phyloP scores from a whole-genome alignment of 139 green algal genomes.

The Dunaliella primolecta region DNA sequence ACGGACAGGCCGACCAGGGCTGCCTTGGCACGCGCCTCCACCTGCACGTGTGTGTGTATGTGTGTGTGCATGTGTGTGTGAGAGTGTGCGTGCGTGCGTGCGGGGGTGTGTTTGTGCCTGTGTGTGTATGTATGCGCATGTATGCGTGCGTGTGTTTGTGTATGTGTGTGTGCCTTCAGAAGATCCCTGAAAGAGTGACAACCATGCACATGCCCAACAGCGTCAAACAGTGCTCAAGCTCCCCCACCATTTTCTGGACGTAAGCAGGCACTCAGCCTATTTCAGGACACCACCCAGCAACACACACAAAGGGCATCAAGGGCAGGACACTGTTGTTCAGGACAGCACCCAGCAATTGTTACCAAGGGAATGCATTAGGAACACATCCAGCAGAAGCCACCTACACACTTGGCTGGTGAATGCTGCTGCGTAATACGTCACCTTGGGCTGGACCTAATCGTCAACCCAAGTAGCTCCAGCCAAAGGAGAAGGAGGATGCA shows the following conservation, averaged over 20 bases:
- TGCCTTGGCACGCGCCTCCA: constrained; percentile 18
- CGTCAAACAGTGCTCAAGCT: not conserved
- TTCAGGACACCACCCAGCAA: not conserved
- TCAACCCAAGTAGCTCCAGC: too few relatives aligned
- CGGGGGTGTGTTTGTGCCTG: constrained; percentile 1
- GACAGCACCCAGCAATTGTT: too few relatives aligned
- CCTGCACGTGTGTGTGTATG: not conserved
- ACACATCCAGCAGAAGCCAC: too few relatives aligned
- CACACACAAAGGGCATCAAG: not conserved
- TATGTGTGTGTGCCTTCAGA: not conserved
- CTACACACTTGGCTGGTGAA: too few relatives aligned
- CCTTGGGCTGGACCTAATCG: too few relatives aligned
- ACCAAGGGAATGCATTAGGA: too few relatives aligned
- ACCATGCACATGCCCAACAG: not conserved
- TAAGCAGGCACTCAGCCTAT: not conserved
- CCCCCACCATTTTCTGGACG: too few relatives aligned
- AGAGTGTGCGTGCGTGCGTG: constrained; percentile 2
- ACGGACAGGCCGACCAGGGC: constrained; percentile 60
- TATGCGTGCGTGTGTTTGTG: not conserved
- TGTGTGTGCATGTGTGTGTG: not conserved
- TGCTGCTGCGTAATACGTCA: too few relatives aligned
- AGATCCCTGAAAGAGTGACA: too few relatives aligned
- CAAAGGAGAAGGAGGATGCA: too few relatives aligned
- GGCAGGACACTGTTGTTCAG: not conserved
- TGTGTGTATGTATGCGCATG: not conserved